These are phyloP conservation scores for Cladosporium cucumerinum DNA, from an alignment of 2,329 filamentous ascomycete species.

Conservation along the genomic window DNA sequence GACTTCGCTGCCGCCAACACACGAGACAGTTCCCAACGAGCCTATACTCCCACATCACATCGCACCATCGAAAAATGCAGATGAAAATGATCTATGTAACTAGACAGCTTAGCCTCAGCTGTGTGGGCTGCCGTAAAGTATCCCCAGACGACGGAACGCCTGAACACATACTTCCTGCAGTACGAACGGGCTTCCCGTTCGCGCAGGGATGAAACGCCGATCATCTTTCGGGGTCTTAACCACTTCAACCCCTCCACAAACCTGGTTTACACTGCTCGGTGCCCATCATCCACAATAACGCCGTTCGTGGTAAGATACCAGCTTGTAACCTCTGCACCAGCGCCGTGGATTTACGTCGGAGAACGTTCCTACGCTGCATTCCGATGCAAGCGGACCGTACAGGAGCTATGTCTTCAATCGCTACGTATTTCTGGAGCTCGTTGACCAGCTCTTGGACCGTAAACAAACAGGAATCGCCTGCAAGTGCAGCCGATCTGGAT, in stretches of 20 bases:
- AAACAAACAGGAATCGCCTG: not conserved
- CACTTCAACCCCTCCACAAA: not conserved
- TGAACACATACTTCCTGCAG: not conserved
- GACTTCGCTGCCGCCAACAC: not conserved
- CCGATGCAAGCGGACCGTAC: not conserved
- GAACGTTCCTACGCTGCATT: not conserved
- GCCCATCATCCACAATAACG: conserved; percentile 7
- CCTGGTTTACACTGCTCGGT: not conserved
- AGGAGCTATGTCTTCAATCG: not conserved
- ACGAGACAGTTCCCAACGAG: not conserved
- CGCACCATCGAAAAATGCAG: not conserved
- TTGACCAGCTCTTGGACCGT: not conserved
- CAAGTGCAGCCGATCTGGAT: not conserved
- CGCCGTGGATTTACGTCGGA: not conserved
- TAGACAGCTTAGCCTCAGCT: not conserved
- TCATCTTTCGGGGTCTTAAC: conserved; percentile 6
- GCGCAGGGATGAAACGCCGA: conserved; percentile 14
- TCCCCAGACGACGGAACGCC: not conserved
- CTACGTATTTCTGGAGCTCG: not conserved
- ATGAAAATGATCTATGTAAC: not conserved
- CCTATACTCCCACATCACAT: not conserved
- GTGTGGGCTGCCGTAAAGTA: conserved; percentile 7
- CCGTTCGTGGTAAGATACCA: not conserved
- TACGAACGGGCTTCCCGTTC: conserved; percentile 1
- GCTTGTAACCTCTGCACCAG: not conserved